Percentiles rank a stretch among this genome's conserved stretches.
These are phyloP conservation scores for Harrya chromipes DNA, from an alignment of 768 basidiomycete genomes.

Conservation along the genomic window DNA sequence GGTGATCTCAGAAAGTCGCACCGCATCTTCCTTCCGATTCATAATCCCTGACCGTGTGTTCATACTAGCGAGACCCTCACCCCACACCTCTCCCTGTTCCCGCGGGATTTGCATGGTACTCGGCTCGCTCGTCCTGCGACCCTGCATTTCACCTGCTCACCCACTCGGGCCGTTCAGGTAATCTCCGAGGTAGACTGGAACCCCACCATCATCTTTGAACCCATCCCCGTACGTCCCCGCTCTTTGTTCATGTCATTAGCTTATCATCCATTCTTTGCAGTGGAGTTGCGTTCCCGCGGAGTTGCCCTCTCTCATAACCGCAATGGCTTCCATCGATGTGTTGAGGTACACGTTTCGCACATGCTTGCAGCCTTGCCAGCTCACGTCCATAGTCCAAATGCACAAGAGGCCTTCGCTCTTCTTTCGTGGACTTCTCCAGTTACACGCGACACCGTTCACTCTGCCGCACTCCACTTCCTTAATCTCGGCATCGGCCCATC, in stretches of 20 bases:
- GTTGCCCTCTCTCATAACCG: constrained; percentile 58
- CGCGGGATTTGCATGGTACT: constrained; percentile 60
- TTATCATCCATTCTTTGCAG: constrained; percentile 35
- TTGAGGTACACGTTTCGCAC: constrained; percentile 50
- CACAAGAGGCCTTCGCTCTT: constrained; percentile 73
- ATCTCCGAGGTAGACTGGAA: constrained; percentile 68
- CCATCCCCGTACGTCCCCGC: constrained; percentile 65
- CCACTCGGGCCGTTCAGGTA: constrained; percentile 62
- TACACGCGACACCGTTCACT: constrained; percentile 55
- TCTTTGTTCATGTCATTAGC: background rate
- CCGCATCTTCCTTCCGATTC: constrained; percentile 7
- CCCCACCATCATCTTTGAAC: constrained; percentile 76
- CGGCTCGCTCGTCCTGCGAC: constrained; percentile 47
- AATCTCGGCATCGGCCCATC: constrained; percentile 52
- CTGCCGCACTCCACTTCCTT: constrained; percentile 62
- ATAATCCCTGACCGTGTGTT: constrained; percentile 10
- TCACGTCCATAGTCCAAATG: constrained; percentile 63
- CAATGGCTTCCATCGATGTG: constrained; percentile 59
- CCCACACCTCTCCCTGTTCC: constrained; percentile 65
- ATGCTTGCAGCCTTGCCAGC: background rate
- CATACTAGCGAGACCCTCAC: constrained; percentile 77
- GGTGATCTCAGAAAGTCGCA: constrained; percentile 69
- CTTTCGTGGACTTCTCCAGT: constrained; percentile 48
- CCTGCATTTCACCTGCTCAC: constrained; percentile 87
- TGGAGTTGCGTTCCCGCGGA: constrained; percentile 79